A percentile compares a stretch with the other conserved stretches of the same genome.
Evolutionary conservation across 768 basidiomycete species (phyloP).

Genomic region (Lentinula detonsa): DNA sequence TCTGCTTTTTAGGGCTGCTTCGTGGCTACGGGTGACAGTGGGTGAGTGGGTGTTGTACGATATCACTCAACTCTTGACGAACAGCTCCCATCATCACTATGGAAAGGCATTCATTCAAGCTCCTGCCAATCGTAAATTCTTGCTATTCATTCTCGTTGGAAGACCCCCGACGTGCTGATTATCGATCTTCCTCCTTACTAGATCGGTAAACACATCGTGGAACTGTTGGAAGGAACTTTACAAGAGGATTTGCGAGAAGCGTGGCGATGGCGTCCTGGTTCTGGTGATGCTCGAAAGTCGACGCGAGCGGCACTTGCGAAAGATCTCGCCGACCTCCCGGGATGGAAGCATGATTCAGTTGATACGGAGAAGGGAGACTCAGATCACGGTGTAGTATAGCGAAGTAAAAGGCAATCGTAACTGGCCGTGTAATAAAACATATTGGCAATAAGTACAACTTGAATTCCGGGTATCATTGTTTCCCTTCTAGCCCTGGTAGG

Average conservation of each 20-base stretch:
- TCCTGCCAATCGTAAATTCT: neutral
- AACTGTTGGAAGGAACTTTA: neutral
- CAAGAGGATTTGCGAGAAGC: neutral
- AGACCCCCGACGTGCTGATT: neutral
- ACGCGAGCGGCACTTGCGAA: neutral
- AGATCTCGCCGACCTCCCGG: conserved; percentile 1
- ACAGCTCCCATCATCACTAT: neutral
- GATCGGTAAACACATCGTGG: neutral
- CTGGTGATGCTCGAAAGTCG: conserved; percentile 1
- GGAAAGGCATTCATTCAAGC: conserved; percentile 3
- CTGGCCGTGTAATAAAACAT: neutral
- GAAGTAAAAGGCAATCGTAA: too few species aligned
- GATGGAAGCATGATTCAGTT: neutral
- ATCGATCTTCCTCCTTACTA: neutral
- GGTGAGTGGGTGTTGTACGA: neutral
- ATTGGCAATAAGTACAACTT: neutral
- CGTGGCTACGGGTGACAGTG: conserved; percentile 4
- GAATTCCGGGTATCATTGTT: conserved; percentile 13
- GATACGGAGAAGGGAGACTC: neutral
- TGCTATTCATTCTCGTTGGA: too few species aligned
- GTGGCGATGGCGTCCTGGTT: conserved; percentile 6
- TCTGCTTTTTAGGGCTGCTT: neutral
- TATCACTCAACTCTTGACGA: too few species aligned
- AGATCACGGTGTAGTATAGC: too few species aligned
- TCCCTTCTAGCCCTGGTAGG: conserved; percentile 38